Conservation (phyloP, 768 basidiomycete genomes). For the Suillus clintonianus region DNA sequence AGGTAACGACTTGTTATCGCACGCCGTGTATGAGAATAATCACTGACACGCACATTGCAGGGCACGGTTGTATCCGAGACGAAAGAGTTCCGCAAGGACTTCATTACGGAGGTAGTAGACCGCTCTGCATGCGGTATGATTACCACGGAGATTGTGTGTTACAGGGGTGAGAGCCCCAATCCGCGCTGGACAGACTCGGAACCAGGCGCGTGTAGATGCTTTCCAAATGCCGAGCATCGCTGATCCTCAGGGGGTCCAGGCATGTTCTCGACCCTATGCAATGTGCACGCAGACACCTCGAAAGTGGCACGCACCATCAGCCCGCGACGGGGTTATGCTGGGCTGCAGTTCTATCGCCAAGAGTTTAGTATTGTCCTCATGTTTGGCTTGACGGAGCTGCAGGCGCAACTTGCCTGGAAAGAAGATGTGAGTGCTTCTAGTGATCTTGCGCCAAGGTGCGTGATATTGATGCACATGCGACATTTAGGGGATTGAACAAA, state of each 20-base stretch:
- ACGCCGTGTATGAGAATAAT: background rate
- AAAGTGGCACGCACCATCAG: conserved; percentile 30
- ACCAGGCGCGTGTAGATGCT: conserved; percentile 18
- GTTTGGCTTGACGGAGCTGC: conserved; percentile 48
- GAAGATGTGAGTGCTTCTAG: conserved; percentile 35
- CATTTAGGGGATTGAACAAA: conserved; percentile 19
- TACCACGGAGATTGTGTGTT: conserved; percentile 33
- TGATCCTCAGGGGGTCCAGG: conserved; percentile 13
- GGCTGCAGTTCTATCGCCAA: conserved; percentile 30
- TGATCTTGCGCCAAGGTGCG: background rate
- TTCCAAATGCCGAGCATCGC: background rate
- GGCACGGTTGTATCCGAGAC: conserved; percentile 30
- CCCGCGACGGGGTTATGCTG: conserved; percentile 30
- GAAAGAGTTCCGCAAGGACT: conserved; percentile 34
- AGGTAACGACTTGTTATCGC: conserved; percentile 13
- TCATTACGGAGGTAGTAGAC: conserved; percentile 31
- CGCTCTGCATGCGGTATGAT: conserved; percentile 27
- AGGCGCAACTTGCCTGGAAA: conserved; percentile 47
- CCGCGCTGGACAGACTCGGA: conserved; percentile 34
- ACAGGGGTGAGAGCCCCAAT: conserved; percentile 21
- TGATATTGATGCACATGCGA: background rate
- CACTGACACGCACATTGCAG: conserved; percentile 11
- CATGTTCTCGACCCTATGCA: conserved; percentile 28
- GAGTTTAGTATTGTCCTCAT: conserved; percentile 42
- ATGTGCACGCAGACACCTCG: conserved; percentile 27